Evolutionary conservation across 1,139 yeast genomes (phyloP).

Genomic region (Debaryomycetaceae sp.): DNA sequence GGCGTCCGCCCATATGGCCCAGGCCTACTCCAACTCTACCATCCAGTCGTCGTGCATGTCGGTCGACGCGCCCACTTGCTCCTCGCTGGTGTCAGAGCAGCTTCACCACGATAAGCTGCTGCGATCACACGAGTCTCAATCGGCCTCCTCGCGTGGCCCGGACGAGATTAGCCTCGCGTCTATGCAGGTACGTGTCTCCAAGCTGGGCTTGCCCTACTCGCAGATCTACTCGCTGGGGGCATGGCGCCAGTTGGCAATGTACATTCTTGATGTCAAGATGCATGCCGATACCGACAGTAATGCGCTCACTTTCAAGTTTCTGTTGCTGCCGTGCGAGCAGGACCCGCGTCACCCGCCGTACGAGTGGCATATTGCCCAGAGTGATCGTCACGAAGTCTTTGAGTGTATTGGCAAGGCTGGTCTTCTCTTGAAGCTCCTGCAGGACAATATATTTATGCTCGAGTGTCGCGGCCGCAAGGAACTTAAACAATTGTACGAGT

Average conservation of each 20-base stretch:
- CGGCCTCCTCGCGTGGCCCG: no score
- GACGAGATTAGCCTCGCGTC: not conserved
- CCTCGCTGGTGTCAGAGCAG: no score
- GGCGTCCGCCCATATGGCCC: not conserved
- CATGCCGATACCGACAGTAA: slow-evolving; percentile 17
- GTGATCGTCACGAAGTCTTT: slow-evolving; percentile 18
- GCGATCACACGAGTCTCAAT: no score
- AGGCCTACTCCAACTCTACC: slow-evolving; percentile 6
- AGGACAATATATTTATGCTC: slow-evolving; percentile 28
- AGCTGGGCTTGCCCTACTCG: slow-evolving; percentile 22
- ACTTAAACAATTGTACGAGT: slow-evolving; percentile 22
- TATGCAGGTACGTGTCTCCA: slow-evolving; percentile 18
- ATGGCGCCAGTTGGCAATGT: slow-evolving; percentile 36
- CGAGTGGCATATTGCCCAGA: slow-evolving; percentile 27
- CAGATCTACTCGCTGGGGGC: slow-evolving; percentile 26
- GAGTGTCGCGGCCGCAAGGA: slow-evolving; percentile 39
- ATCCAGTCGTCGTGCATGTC: slow-evolving; percentile 9
- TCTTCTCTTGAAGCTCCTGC: slow-evolving; percentile 23
- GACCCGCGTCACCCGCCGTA: slow-evolving; percentile 8
- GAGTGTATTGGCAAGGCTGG: slow-evolving; percentile 39
- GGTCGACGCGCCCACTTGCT: no score
- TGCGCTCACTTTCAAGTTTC: slow-evolving; percentile 20
- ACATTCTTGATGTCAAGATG: slow-evolving; percentile 17
- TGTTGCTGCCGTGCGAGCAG: slow-evolving; percentile 9
- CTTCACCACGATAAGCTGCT: no score